phyloP scores from a whole-genome alignment of 345 rosid genomes.

The Psidium guajava region DNA sequence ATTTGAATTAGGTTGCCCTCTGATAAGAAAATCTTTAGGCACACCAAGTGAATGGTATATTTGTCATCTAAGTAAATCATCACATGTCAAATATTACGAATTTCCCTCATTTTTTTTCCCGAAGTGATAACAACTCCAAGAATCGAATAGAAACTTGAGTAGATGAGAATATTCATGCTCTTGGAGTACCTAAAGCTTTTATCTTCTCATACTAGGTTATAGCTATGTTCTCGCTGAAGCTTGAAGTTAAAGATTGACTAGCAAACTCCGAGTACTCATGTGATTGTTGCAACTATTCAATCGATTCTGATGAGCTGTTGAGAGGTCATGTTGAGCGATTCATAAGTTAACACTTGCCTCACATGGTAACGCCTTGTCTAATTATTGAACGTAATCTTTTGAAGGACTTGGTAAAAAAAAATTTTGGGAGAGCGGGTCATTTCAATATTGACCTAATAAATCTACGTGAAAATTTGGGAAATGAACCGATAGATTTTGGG shows the following conservation, averaged over 20 bases:
- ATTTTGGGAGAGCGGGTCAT: too few species aligned
- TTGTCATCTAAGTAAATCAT: not conserved
- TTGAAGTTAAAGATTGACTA: not conserved
- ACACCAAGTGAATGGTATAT: fast-evolving
- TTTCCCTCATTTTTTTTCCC: not conserved
- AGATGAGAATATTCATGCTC: not conserved
- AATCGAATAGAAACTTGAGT: not conserved
- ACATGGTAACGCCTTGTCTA: fast-evolving
- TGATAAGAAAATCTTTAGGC: not conserved
- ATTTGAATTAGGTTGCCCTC: not conserved
- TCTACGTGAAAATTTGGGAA: too few species aligned
- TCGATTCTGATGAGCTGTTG: too few species aligned
- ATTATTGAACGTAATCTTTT: not conserved
- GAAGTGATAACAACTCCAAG: not conserved
- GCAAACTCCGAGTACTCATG: fast-evolving
- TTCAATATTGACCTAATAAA: too few species aligned
- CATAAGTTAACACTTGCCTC: fast-evolving
- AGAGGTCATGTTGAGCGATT: not conserved
- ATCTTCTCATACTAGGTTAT: not conserved
- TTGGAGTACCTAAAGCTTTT: not conserved
- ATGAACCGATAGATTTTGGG: too few species aligned
- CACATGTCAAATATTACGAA: not conserved
- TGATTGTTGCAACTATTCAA: not conserved
- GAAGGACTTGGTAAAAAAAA: not conserved
- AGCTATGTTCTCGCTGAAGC: too few species aligned